Evolutionary conservation across 345 rosid species (phyloP).

Genomic region (Hibiscus syriacus): DNA sequence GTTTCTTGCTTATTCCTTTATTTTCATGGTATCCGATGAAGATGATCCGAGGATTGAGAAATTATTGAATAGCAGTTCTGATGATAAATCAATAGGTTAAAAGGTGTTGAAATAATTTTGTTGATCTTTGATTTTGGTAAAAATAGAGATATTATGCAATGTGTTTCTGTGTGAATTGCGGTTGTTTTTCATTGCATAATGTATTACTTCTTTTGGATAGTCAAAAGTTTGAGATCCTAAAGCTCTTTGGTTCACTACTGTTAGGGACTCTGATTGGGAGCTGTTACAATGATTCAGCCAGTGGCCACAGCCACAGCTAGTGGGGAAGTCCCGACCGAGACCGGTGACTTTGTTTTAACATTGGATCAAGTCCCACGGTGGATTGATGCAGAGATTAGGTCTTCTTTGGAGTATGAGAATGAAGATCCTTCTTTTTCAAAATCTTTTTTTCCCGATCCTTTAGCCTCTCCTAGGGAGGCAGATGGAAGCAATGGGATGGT

Average conservation of each 20-base stretch:
- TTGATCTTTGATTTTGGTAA: background rate
- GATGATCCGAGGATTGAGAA: background rate
- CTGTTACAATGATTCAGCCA: constrained; percentile 51
- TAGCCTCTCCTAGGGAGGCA: constrained; percentile 47
- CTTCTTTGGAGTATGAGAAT: constrained; percentile 40
- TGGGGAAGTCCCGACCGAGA: constrained; percentile 52
- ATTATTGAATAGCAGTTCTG: background rate
- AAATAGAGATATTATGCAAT: background rate
- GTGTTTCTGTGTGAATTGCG: background rate
- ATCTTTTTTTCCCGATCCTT: constrained; percentile 64
- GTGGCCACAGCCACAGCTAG: constrained; percentile 47
- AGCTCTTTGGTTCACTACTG: background rate
- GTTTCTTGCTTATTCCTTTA: background rate
- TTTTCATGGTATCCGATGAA: background rate
- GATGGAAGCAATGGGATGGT: constrained; percentile 46
- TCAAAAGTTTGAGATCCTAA: constrained; percentile 14
- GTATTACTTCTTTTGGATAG: background rate
- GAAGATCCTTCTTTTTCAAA: constrained; percentile 57
- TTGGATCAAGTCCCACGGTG: constrained; percentile 89
- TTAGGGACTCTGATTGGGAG: constrained; percentile 18
- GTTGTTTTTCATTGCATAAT: constrained; percentile 12
- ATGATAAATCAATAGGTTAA: background rate
- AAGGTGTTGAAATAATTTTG: background rate
- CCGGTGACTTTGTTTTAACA: constrained; percentile 59
- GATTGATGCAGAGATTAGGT: constrained; percentile 73